Evolutionary conservation across 176 grass and related monocot genomes (phyloP).

Genomic region (Juncus inflexus): DNA sequence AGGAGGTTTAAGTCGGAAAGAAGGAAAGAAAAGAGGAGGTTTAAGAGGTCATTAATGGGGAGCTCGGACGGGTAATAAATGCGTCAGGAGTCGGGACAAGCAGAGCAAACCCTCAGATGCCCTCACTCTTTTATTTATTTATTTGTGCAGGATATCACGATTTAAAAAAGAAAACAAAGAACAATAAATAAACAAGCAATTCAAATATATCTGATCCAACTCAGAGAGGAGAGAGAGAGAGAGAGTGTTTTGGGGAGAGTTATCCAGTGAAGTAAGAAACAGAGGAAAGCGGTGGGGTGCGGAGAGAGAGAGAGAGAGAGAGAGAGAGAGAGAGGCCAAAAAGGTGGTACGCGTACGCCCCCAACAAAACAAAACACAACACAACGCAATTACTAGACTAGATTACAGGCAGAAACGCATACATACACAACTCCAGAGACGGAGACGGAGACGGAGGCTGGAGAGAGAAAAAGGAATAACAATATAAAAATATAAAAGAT

Average conservation of each 20-base stretch:
- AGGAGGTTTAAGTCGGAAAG: not conserved
- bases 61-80: not conserved
- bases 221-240: conserved; percentile 2
- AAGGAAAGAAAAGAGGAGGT: not conserved
- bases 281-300: too few relatives aligned
- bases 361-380: too few relatives aligned
- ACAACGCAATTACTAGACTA: too few relatives aligned
- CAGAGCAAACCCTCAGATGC: not conserved
- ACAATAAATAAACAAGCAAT: not conserved
- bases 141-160: not conserved
- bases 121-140: not conserved
- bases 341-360: not conserved
- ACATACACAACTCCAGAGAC: too few relatives aligned
- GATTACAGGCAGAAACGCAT: too few relatives aligned
- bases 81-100: not conserved
- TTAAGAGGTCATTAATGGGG: conserved; percentile 2
- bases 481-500: too few relatives aligned
- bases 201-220: not conserved
- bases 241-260: conserved; percentile 5
- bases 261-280: too few relatives aligned
- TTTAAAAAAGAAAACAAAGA: not conserved
- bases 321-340: not conserved
- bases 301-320: conserved; percentile 3
- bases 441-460: too few relatives aligned
- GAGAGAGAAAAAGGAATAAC: too few relatives aligned